Evolutionary conservation across 75 land plant species (phyloP).

Genomic region (Selaginella moellendorffii): DNA sequence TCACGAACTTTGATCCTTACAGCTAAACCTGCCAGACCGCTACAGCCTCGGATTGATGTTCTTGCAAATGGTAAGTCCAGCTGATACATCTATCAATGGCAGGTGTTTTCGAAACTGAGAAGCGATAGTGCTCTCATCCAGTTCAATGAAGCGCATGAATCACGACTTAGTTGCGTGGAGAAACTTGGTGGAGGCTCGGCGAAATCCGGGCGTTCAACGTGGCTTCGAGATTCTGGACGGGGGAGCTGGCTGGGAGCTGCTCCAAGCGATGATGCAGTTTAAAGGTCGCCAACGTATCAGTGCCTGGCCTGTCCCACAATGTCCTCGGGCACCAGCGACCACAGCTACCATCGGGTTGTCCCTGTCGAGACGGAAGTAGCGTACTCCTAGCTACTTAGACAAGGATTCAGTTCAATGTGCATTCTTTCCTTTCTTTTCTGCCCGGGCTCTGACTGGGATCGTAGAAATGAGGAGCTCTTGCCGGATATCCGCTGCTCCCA

Average conservation of each 20-base stretch:
- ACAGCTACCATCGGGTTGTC: too few relatives aligned
- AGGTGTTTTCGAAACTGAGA: conserved; percentile 78
- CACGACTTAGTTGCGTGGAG: conserved; percentile 83
- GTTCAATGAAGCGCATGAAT: conserved; percentile 82
- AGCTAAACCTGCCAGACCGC: conserved; percentile 93
- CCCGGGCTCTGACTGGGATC: too few relatives aligned
- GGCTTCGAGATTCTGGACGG: conserved; percentile 83
- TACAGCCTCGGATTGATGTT: conserved; percentile 91
- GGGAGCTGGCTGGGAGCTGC: conserved; percentile 68
- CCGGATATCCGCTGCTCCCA: too few relatives aligned
- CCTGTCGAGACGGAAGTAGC: too few relatives aligned
- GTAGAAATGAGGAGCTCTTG: too few relatives aligned
- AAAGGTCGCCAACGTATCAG: conserved; percentile 81
- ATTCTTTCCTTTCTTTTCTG: too few relatives aligned
- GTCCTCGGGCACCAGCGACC: too few relatives aligned
- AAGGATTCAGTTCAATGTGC: too few relatives aligned
- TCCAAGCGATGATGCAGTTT: conserved; percentile 83
- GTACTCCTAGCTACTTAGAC: too few relatives aligned
- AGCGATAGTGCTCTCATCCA: conserved; percentile 77
- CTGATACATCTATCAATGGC: background rate
- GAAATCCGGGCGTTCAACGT: conserved; percentile 55
- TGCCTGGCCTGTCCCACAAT: conserved; percentile 62
- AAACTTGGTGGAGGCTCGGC: conserved; percentile 51
- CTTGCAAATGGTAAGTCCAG: conserved; percentile 64
- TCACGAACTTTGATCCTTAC: conserved; percentile 12